phyloP scores from a whole-genome alignment of 2,329 filamentous ascomycete species.

The Talaromyces sp. region DNA sequence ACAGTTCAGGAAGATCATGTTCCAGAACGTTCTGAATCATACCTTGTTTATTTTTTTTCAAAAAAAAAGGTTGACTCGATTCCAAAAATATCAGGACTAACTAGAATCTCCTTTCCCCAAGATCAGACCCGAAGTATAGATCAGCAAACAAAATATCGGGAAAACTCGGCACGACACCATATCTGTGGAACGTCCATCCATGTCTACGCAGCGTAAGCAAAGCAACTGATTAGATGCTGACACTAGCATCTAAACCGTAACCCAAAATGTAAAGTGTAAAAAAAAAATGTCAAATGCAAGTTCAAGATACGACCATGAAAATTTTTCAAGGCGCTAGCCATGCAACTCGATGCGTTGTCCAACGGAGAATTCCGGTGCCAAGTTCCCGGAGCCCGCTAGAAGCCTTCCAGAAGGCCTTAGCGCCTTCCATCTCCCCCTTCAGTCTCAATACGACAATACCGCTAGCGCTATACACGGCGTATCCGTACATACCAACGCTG shows the following conservation, averaged over 20 bases:
- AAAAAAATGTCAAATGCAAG: neutral
- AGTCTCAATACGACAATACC: constrained; percentile 14
- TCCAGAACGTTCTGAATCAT: constrained; percentile 1
- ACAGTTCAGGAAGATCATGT: constrained; percentile 4
- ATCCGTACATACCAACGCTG: constrained; percentile 4
- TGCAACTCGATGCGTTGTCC: neutral
- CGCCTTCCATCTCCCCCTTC: constrained; percentile 4
- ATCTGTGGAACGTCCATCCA: neutral
- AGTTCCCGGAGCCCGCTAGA: constrained; percentile 17
- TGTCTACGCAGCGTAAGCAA: neutral
- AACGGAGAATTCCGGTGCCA: constrained; percentile 21
- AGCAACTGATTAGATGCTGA: neutral
- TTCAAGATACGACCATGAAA: constrained; percentile 4
- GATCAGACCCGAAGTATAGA: constrained; percentile 1
- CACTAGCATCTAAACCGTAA: neutral
- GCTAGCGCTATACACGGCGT: constrained; percentile 4
- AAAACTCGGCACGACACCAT: neutral
- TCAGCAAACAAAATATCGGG: neutral
- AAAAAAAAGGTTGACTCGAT: neutral
- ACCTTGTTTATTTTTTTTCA: neutral
- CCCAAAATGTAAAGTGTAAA: neutral
- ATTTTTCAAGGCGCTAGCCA: neutral
- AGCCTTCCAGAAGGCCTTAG: constrained; percentile 20
- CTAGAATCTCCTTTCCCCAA: neutral
- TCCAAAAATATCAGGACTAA: constrained; percentile 1